Evolutionary conservation across 495 filamentous ascomycete species (phyloP).

Genomic region (Aspergillus avenaceus): DNA sequence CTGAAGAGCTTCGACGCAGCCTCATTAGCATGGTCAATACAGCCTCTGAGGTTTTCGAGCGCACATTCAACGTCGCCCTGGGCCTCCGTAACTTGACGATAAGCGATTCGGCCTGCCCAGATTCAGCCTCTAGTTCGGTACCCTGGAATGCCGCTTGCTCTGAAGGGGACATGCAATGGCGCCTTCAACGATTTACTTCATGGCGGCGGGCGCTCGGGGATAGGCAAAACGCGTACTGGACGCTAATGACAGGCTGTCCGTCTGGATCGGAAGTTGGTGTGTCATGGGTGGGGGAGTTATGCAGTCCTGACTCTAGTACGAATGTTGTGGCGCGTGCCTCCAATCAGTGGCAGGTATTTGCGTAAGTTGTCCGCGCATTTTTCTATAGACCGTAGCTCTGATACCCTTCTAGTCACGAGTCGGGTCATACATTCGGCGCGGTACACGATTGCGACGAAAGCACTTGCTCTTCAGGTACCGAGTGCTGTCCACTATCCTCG

Average conservation of each 20-base stretch:
- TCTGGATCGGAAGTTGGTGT: constrained; percentile 77
- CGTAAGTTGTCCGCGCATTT: constrained; percentile 23
- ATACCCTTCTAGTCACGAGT: constrained; percentile 56
- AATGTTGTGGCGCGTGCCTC: constrained; percentile 77
- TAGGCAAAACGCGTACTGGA: constrained; percentile 77
- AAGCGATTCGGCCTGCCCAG: constrained; percentile 61
- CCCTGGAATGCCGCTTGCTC: constrained; percentile 76
- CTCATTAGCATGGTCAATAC: constrained; percentile 75
- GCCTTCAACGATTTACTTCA: constrained; percentile 71
- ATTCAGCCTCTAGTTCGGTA: constrained; percentile 49
- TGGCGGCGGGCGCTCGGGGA: constrained; percentile 71
- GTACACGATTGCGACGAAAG: constrained; percentile 75
- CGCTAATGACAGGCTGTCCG: constrained; percentile 74
- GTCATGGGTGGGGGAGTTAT: constrained; percentile 83
- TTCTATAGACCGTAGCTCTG: neutral
- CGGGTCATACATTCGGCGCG: constrained; percentile 87
- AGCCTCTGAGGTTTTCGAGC: constrained; percentile 78
- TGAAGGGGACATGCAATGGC: constrained; percentile 57
- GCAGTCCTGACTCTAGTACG: constrained; percentile 63
- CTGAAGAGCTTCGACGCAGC: constrained; percentile 55
- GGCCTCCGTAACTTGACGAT: constrained; percentile 78
- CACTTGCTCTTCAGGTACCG: constrained; percentile 61
- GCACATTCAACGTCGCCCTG: constrained; percentile 82
- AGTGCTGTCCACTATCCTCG: constrained; percentile 75
- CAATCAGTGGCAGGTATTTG: constrained; percentile 90